Percentiles rank a stretch among this genome's conserved stretches.
phyloP scores from a whole-genome alignment of 225 moss, liverwort and hornwort species.

The Rhytidiadelphus loreus region DNA sequence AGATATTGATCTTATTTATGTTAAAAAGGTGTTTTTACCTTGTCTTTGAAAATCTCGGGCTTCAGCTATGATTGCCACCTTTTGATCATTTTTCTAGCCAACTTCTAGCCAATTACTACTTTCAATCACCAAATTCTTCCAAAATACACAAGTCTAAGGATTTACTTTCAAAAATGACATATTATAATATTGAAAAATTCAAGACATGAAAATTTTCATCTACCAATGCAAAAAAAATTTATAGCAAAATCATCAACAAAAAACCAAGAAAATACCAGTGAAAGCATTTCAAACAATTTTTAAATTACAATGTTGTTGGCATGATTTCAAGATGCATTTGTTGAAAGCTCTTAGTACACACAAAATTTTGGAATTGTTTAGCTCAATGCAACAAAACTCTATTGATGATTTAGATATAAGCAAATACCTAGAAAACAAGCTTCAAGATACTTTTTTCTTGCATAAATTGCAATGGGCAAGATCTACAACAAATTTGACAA shows the following conservation, averaged over 20 bases:
- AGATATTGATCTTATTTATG: not conserved
- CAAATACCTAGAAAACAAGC: not conserved
- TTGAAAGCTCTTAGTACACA: not conserved
- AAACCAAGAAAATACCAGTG: rapidly evolving
- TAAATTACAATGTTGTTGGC: not conserved
- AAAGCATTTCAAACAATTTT: not conserved
- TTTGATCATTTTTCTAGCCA: not conserved
- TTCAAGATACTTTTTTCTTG: not conserved
- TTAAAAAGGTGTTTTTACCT: not conserved
- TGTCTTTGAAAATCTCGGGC: not conserved
- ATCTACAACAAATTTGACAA: not conserved
- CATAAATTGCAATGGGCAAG: not conserved
- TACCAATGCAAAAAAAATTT: not conserved
- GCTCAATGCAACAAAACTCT: not conserved
- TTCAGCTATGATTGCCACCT: not conserved
- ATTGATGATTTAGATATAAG: not conserved
- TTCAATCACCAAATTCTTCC: not conserved
- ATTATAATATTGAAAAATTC: not conserved
- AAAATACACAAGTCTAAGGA: not conserved
- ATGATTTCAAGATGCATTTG: not conserved
- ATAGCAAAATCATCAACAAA: not conserved
- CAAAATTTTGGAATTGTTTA: not conserved
- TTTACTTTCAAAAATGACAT: not conserved
- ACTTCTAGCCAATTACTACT: not conserved
- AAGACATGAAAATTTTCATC: not conserved